phyloP scores from a whole-genome alignment of 495 filamentous ascomycete genomes.

The Cladorrhinum samala region DNA sequence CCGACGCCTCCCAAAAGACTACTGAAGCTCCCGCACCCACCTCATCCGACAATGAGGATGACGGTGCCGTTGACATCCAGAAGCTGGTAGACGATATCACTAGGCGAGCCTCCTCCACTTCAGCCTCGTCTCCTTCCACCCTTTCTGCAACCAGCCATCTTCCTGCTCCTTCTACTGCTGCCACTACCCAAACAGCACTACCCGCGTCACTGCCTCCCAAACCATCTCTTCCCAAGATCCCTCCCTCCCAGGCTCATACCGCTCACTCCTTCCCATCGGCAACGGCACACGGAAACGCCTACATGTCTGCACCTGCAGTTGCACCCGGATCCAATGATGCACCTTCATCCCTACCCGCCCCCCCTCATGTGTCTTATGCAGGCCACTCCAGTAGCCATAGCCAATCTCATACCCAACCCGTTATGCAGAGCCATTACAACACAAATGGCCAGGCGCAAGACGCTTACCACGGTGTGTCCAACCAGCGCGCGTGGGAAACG shows the following conservation, averaged over 20 bases:
- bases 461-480: conserved; percentile 6
- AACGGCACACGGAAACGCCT: conserved; percentile 36
- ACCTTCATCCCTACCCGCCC: conserved; percentile 51
- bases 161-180: conserved; percentile 29
- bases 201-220: conserved; percentile 46
- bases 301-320: conserved; percentile 36
- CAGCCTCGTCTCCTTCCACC: conserved; percentile 21
- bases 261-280: too few species aligned
- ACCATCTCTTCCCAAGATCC: conserved; percentile 25
- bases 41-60: conserved; percentile 28
- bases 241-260: conserved; percentile 34
- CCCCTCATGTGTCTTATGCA: conserved; percentile 47
- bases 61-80: conserved; percentile 42
- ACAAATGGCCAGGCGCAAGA: conserved; percentile 34
- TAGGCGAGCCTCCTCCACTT: conserved; percentile 32
- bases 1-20: background rate
- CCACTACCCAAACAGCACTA: conserved; percentile 30
- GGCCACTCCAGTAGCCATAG: background rate
- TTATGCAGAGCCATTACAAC: conserved; percentile 25
- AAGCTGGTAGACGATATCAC: conserved; percentile 47
- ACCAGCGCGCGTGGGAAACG: conserved; percentile 68
- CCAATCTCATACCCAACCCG: conserved; percentile 14
- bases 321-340: conserved; percentile 51
- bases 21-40: conserved; percentile 22
- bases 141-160: conserved; percentile 27